Evolutionary conservation across 768 basidiomycete species (phyloP).

Genomic region (Cubamyces lactineus): DNA sequence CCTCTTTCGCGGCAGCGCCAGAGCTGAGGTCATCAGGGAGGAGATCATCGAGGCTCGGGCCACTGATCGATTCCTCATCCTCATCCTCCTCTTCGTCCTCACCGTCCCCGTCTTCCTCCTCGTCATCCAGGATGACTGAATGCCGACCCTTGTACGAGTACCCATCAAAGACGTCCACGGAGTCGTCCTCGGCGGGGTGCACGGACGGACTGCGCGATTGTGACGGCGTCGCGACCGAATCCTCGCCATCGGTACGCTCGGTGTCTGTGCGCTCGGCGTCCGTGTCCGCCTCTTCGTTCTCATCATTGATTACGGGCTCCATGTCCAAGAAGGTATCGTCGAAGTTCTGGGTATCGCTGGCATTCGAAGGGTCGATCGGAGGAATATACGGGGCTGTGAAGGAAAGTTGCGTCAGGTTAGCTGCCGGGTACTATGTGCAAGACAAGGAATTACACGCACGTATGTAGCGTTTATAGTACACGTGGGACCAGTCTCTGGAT

Average conservation of each 20-base stretch:
- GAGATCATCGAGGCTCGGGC: constrained; percentile 28
- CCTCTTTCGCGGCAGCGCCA: background rate
- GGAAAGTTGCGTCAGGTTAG: background rate
- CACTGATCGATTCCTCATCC: constrained; percentile 27
- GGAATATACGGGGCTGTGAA: constrained; percentile 86
- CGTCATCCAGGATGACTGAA: constrained; percentile 77
- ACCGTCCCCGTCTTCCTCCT: constrained; percentile 59
- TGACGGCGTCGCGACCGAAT: constrained; percentile 76
- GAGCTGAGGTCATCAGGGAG: constrained; percentile 23
- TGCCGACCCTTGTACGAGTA: constrained; percentile 91
- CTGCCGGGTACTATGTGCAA: background rate
- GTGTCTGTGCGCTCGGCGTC: constrained; percentile 74
- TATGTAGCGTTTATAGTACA: constrained; percentile 93
- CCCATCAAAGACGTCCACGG: constrained; percentile 85
- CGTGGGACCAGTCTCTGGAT: constrained; percentile 87
- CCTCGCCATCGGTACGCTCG: constrained; percentile 75
- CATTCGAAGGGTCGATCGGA: constrained; percentile 87
- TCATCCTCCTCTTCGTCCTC: constrained; percentile 49
- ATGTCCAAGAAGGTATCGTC: constrained; percentile 97
- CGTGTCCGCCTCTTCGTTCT: constrained; percentile 63
- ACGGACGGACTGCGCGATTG: constrained; percentile 80
- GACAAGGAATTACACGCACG: constrained; percentile 50
- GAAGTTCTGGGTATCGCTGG: constrained; percentile 96
- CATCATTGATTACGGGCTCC: constrained; percentile 88
- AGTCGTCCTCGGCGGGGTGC: constrained; percentile 52